Percentiles rank a stretch among this genome's conserved stretches.
These are phyloP conservation scores for Penicillium sp. DNA, from an alignment of 2,329 filamentous ascomycete genomes.

Conservation along the genomic window DNA sequence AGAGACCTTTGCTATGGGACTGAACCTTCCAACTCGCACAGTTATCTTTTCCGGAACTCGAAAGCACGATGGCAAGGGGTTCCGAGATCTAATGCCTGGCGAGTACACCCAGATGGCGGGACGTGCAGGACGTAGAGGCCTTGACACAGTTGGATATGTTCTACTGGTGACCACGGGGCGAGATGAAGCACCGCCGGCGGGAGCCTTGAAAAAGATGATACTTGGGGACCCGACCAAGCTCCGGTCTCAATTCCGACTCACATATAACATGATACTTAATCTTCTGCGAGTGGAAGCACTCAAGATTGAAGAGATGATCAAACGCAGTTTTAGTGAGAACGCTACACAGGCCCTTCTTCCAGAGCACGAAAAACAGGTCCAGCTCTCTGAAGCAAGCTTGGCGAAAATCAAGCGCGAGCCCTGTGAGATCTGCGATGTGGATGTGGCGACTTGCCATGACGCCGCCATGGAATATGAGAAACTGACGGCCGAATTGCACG, in stretches of 20 bases:
- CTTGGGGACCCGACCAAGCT: slow-evolving; percentile 92
- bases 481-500: slow-evolving; percentile 74
- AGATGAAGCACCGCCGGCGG: slow-evolving; percentile 82
- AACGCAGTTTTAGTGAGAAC: slow-evolving; percentile 97
- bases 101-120: slow-evolving; percentile 99
- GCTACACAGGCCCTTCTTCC: slow-evolving; percentile 90
- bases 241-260: slow-evolving; percentile 89
- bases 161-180: slow-evolving; percentile 79
- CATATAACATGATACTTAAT: slow-evolving; percentile 99
- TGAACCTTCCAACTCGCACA: slow-evolving; percentile 90
- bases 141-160: slow-evolving; percentile 87
- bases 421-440: slow-evolving; percentile 73
- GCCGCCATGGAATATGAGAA: slow-evolving; percentile 73
- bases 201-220: slow-evolving; percentile 85
- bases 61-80: slow-evolving; percentile 89
- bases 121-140: slow-evolving; percentile 81
- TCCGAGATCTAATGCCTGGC: slow-evolving; percentile 83
- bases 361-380: slow-evolving; percentile 92
- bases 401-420: slow-evolving; percentile 82
- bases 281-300: slow-evolving; percentile 88
- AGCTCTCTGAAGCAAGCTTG: slow-evolving; percentile 83
- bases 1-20: slow-evolving; percentile 96
- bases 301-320: slow-evolving; percentile 99
- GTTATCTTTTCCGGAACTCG: slow-evolving; percentile 96
- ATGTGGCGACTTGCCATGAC: slow-evolving; percentile 74